phyloP scores from a whole-genome alignment of 2,329 filamentous ascomycete genomes.

The Botrytis squamosa region DNA sequence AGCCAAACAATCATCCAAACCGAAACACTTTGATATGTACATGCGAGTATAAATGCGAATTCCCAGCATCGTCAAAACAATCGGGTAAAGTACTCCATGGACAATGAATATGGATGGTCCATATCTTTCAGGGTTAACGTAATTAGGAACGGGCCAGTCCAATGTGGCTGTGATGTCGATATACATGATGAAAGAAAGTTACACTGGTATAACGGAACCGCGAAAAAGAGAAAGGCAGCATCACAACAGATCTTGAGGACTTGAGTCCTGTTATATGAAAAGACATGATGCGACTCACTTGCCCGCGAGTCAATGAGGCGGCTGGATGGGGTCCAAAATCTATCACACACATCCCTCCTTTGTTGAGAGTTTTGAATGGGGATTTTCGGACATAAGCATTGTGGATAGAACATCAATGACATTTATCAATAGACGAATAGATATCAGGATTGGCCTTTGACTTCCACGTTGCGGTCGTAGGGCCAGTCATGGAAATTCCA shows the following conservation, averaged over 20 bases:
- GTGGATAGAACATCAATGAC: not conserved
- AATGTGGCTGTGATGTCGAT: too few species aligned
- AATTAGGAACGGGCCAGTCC: not conserved
- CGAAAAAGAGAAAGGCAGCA: not conserved
- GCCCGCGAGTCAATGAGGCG: too few species aligned
- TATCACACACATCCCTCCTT: not conserved
- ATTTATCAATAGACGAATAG: not conserved
- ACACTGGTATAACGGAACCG: not conserved
- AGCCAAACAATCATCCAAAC: not conserved
- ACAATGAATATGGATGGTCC: not conserved
- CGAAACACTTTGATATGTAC: not conserved
- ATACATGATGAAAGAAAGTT: not conserved
- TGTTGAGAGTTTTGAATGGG: not conserved
- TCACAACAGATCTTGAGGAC: not conserved
- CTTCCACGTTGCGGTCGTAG: not conserved
- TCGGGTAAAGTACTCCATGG: not conserved
- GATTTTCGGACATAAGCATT: not conserved
- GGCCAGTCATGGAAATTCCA: not conserved
- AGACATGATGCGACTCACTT: not conserved
- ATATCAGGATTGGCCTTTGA: not conserved
- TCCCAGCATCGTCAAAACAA: not conserved
- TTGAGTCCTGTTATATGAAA: not conserved
- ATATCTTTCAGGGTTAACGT: not conserved
- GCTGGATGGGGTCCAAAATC: not conserved
- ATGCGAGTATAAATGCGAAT: not conserved